phyloP scores from a whole-genome alignment of 495 filamentous ascomycete genomes.

The Aspergillus cavernicola region DNA sequence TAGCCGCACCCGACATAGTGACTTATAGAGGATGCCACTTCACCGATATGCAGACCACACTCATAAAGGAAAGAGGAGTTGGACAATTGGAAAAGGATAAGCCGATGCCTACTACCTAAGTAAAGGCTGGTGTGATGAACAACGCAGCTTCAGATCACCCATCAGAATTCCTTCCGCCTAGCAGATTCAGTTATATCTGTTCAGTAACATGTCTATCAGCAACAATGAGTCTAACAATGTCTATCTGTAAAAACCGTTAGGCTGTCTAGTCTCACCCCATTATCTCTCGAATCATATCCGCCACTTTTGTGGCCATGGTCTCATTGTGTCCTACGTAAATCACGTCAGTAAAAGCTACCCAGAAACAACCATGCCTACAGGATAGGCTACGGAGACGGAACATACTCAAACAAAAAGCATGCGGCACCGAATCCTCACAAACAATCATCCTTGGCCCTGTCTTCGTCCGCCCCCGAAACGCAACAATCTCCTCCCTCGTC shows the following conservation, averaged over 20 bases:
- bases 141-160: background rate
- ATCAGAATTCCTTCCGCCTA: background rate
- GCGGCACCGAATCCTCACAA: slow-evolving; percentile 68
- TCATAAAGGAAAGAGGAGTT: too few relatives aligned
- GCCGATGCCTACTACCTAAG: too few relatives aligned
- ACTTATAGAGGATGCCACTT: too few relatives aligned
- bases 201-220: background rate
- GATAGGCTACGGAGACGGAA: slow-evolving; percentile 13
- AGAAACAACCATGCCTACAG: background rate
- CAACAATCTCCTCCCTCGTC: slow-evolving; percentile 72
- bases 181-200: background rate
- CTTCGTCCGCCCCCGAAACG: slow-evolving; percentile 37
- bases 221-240: background rate
- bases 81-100: too few relatives aligned
- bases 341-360: slow-evolving; percentile 10
- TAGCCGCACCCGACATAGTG: too few relatives aligned
- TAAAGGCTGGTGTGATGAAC: background rate
- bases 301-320: slow-evolving; percentile 62
- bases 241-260: background rate
- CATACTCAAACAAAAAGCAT: slow-evolving; percentile 79
- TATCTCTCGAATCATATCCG: slow-evolving; percentile 10
- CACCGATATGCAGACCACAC: too few relatives aligned
- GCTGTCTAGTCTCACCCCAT: slow-evolving; percentile 50
- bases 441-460: slow-evolving; percentile 66
- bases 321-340: slow-evolving; percentile 54